phyloP scores from a whole-genome alignment of 495 filamentous ascomycete species.

The Xylaria nigripes region DNA sequence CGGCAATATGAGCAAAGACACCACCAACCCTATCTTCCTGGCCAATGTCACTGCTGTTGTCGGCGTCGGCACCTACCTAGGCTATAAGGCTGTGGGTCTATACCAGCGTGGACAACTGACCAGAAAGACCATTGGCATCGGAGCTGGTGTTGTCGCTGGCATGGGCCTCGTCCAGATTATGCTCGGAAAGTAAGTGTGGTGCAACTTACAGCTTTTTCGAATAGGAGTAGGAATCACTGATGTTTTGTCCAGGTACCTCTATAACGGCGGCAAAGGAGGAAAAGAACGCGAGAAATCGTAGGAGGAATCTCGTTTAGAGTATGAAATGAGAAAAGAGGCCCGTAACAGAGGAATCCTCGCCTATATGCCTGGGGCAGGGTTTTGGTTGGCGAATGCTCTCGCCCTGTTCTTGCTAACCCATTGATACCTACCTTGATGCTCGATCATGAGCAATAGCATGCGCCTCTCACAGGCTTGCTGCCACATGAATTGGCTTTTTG shows the following conservation, averaged over 20 bases:
- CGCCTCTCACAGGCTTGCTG: no score
- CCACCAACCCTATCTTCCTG: conserved; percentile 28
- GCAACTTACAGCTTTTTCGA: no score
- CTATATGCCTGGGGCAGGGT: no score
- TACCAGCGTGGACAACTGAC: conserved; percentile 59
- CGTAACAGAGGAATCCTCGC: no score
- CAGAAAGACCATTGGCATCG: conserved; percentile 61
- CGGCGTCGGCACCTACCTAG: conserved; percentile 38
- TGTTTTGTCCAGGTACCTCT: background rate
- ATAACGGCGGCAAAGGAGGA: background rate
- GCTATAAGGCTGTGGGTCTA: conserved; percentile 38
- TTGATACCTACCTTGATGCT: no score
- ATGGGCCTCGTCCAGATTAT: conserved; percentile 36
- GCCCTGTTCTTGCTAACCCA: no score
- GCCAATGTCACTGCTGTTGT: conserved; percentile 36
- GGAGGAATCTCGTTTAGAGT: background rate
- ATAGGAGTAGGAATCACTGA: background rate
- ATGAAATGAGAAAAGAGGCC: no score
- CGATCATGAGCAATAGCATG: background rate
- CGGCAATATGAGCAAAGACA: conserved; percentile 23
- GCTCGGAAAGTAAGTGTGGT: conserved; percentile 29
- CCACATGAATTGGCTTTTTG: no score
- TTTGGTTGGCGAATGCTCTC: no score
- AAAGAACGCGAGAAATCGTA: conserved; percentile 1
- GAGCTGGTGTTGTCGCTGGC: conserved; percentile 41